phyloP scores from a whole-genome alignment of 1,284 basidiomycete genomes.

The Puccinia hordei region DNA sequence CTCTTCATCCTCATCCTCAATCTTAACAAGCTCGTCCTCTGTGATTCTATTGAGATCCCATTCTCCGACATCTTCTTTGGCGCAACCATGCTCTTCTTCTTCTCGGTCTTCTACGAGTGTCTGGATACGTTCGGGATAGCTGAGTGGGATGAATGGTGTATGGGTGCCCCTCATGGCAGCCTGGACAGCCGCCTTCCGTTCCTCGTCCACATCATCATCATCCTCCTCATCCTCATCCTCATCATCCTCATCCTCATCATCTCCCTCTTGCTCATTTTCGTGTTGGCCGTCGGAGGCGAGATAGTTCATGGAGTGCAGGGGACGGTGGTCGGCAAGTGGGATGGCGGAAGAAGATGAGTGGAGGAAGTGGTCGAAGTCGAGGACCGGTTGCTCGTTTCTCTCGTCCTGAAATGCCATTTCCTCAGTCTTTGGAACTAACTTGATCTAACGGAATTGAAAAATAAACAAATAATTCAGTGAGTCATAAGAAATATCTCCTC shows the following conservation, averaged over 20 bases:
- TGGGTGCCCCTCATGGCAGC: constrained; percentile 21
- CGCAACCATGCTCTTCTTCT: background rate
- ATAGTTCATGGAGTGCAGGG: background rate
- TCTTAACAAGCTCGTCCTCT: constrained; percentile 1
- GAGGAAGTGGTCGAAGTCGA: background rate
- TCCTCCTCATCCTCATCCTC: constrained; percentile 36
- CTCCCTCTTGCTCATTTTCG: too few species aligned
- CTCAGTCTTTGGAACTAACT: too few species aligned
- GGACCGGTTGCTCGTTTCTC: too few species aligned
- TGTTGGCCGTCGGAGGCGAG: background rate
- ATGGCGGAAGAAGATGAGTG: background rate
- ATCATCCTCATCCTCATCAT: constrained; percentile 22
- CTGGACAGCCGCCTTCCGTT: constrained; percentile 26
- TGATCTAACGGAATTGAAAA: too few species aligned
- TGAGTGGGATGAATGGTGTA: background rate
- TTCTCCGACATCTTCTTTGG: background rate
- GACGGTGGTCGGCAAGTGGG: background rate
- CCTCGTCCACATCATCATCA: constrained; percentile 38
- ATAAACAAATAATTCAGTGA: too few species aligned
- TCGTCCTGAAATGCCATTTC: too few species aligned
- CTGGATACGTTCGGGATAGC: background rate
- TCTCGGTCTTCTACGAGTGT: background rate
- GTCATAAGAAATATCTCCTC: too few species aligned
- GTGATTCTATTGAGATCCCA: background rate
- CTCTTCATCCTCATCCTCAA: constrained; percentile 3